Evolutionary conservation across 208 protist species (phyloP), one percentile per base, ranked within the genome.

Genomic region (Leishmania martiniquensis): DNA sequence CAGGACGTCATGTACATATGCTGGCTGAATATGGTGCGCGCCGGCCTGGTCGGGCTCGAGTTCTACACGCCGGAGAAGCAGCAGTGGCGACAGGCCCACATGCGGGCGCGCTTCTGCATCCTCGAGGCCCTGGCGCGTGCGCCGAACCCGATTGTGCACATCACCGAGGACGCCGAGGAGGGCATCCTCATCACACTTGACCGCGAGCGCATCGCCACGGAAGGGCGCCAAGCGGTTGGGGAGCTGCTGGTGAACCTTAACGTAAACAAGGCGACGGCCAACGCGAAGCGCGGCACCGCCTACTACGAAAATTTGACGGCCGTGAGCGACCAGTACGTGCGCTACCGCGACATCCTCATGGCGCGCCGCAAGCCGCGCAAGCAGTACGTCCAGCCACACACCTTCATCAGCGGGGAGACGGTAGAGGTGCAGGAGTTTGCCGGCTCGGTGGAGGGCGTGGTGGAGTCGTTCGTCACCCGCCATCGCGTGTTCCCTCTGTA

Each of bases 11-110:
- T 94, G 34, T 95, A 96, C 82, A 82, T 92, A 10, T 96, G 90
- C 76, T 98, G 97, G 96, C 91, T 99, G 13, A 95, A 91, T 78
- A 99, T 98, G 96, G 93, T 97, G 13, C 90, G 93, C 63, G 90
- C 93, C n/a, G 97, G 96, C 42, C 74, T 98, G 49, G 77, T 90
- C 39, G 95, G 88, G 39, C 86, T 98, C 12, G 93, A 98, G 87
- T 98, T 95, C 80, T 99, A 95, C 87, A 91, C 92, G 44, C 95
- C 97, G 32, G 91, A 94, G 63, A 91, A 76, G 74, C 52, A 85
- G 57, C 85, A 93, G 82, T 98, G 91, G 94, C 86, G 92, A 7
- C 90, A 98, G 86, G 96, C 97, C 10, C 97, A 99, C 86, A 98
- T 98, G 94, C 91, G 89, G 32, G 97, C 91, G 22, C 89, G 97